Evolutionary conservation across 345 rosid species (phyloP).

Genomic region (Aquilaria sinensis): DNA sequence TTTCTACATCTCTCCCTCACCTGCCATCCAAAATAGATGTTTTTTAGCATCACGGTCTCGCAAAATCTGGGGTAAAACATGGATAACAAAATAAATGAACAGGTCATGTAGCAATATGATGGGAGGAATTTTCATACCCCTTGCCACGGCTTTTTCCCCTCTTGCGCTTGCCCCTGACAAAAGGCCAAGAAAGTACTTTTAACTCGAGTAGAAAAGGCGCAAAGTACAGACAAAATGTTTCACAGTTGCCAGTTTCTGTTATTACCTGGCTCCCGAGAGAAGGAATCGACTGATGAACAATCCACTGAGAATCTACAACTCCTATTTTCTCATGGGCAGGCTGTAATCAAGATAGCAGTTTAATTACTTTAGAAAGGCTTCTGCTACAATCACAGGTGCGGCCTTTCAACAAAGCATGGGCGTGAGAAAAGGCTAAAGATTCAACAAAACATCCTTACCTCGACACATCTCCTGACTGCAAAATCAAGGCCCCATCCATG

Average conservation of each 20-base stretch:
- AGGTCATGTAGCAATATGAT: no score
- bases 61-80: no score
- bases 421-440: not conserved
- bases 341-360: constrained; percentile 29
- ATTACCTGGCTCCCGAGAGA: constrained; percentile 88
- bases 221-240: not conserved
- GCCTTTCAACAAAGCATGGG: no score
- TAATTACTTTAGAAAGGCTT: not conserved
- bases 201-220: not conserved
- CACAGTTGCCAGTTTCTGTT: constrained; percentile 1
- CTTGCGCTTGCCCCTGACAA: constrained; percentile 51
- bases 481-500: constrained; percentile 99
- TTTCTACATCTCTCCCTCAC: constrained; percentile 82
- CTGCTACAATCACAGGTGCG: not conserved
- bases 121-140: constrained; percentile 46
- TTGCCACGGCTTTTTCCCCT: constrained; percentile 86
- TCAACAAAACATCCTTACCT: constrained; percentile 31
- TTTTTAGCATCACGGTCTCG: no score
- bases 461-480: constrained; percentile 84
- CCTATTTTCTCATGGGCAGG: constrained; percentile 99
- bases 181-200: constrained; percentile 2
- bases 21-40: constrained; percentile 23
- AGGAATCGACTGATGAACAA: constrained; percentile 84
- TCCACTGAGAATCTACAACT: constrained; percentile 96
- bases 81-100: no score